Evolutionary conservation across 805 yeast species (phyloP).

Genomic region (Candida ulmi): DNA sequence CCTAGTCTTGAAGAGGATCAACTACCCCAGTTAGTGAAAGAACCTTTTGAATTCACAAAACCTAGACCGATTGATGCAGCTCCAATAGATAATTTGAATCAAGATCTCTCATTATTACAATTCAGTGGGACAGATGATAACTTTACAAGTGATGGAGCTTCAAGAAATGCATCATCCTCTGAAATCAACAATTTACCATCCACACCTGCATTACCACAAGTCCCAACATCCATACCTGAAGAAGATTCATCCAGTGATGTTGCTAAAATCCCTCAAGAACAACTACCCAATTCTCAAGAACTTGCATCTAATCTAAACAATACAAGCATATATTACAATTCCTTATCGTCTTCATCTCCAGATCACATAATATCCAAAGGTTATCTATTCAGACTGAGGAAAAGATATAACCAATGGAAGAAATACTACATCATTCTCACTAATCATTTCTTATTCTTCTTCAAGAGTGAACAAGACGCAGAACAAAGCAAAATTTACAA

Average conservation of each 20-base stretch:
- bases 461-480: slow-evolving; percentile 26
- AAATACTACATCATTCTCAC: slow-evolving; percentile 38
- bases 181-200: neutral
- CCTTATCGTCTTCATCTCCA: slow-evolving; percentile 17
- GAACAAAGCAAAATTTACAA: slow-evolving; percentile 22
- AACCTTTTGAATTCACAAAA: slow-evolving; percentile 1
- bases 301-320: neutral
- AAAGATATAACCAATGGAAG: slow-evolving; percentile 44
- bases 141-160: slow-evolving; percentile 17
- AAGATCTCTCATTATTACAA: slow-evolving; percentile 9
- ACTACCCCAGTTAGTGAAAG: neutral
- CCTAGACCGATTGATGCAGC: slow-evolving; percentile 1
- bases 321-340: slow-evolving; percentile 14
- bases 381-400: slow-evolving; percentile 32
- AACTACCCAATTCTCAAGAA: neutral
- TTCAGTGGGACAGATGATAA: slow-evolving; percentile 22
- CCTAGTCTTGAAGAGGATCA: neutral
- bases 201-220: slow-evolving; percentile 3
- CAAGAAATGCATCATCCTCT: neutral
- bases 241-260: neutral
- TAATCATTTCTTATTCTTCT: slow-evolving; percentile 33
- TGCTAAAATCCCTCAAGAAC: too few relatives aligned
- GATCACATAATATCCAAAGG: slow-evolving; percentile 39
- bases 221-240: slow-evolving; percentile 7
- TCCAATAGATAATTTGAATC: slow-evolving; percentile 1